These are phyloP conservation scores for Phytophthora colocasiae DNA, from an alignment of 352 stramenopile species.

Conservation along the genomic window DNA sequence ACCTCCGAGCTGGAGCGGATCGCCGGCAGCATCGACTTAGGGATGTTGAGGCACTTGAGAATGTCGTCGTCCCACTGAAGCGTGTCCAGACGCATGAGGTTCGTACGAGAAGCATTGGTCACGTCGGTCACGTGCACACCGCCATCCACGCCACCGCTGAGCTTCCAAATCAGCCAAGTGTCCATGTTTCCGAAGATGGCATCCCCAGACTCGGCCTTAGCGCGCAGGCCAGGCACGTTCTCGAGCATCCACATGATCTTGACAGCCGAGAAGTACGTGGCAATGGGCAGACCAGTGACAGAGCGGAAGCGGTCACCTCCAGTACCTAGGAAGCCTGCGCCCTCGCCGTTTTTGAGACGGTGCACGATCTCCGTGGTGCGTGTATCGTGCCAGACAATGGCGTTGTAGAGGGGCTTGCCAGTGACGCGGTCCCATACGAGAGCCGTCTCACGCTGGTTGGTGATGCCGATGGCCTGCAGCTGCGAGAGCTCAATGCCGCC, in stretches of 20 bases:
- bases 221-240: conserved; percentile 90
- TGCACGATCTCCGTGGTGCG: conserved; percentile 93
- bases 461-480: conserved; percentile 96
- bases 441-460: conserved; percentile 99
- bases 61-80: conserved; percentile 93
- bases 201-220: conserved; percentile 86
- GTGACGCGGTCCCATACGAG: conserved; percentile 97
- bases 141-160: conserved; percentile 86
- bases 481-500: conserved; percentile 70
- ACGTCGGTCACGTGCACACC: conserved; percentile 97
- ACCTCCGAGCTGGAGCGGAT: conserved; percentile 94
- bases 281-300: conserved; percentile 95
- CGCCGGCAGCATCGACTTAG: conserved; percentile 86
- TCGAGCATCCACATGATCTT: conserved; percentile 99
- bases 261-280: conserved; percentile 98
- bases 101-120: conserved; percentile 97
- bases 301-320: conserved; percentile 74
- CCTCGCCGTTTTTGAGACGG: conserved; percentile 71
- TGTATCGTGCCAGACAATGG: conserved; percentile 99
- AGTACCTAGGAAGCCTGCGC: conserved; percentile 56
- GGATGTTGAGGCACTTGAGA: conserved; percentile 87
- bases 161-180: conserved; percentile 97
- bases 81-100: conserved; percentile 94
- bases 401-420: conserved; percentile 97
- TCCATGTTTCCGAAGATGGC: conserved; percentile 99